phyloP scores from a whole-genome alignment of 305 asterid genomes.

The Fraxinus albicans region DNA sequence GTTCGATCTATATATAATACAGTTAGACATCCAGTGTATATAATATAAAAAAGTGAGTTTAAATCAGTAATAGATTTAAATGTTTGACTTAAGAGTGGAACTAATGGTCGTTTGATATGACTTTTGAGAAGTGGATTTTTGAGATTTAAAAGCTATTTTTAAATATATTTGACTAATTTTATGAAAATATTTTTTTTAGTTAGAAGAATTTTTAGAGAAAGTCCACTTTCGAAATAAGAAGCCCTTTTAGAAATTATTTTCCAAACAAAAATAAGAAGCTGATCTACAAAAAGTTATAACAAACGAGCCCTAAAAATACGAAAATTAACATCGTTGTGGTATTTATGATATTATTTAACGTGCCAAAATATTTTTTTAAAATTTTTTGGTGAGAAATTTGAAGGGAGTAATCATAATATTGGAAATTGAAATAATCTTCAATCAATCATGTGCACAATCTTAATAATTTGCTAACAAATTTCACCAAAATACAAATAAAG shows the following conservation, averaged over 20 bases:
- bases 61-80: not conserved
- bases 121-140: no score
- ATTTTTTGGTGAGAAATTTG: not conserved
- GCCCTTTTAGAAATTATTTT: no score
- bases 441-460: not conserved
- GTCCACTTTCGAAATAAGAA: not conserved
- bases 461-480: not conserved
- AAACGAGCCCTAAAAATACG: not conserved
- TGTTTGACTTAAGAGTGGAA: not conserved
- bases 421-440: not conserved
- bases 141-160: no score
- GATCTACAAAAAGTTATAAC: no score
- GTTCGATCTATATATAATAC: not conserved
- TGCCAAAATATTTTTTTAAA: not conserved
- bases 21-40: not conserved
- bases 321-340: not conserved
- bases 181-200: not conserved
- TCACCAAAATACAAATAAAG: constrained; percentile 1
- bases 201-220: no score
- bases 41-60: not conserved
- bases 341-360: no score
- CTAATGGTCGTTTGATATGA: no score
- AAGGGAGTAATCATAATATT: not conserved
- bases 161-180: no score
- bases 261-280: no score